These are phyloP conservation scores for Oryza officinalis DNA, from an alignment of 176 grass and related monocot genomes.

Conservation along the genomic window DNA sequence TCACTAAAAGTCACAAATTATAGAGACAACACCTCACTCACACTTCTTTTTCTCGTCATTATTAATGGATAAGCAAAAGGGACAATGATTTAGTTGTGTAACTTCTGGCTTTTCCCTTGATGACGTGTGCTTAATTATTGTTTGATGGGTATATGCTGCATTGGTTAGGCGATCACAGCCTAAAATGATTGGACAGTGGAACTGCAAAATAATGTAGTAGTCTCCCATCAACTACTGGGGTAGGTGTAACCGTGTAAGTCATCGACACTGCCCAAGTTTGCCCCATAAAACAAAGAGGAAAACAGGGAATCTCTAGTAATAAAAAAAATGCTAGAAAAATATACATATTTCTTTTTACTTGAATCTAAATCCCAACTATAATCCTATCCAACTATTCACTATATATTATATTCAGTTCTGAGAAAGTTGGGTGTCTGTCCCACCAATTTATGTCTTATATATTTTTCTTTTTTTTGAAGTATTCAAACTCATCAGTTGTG, in stretches of 20 bases:
- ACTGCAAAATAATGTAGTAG: not conserved
- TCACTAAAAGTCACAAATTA: not conserved
- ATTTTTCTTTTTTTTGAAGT: too few relatives aligned
- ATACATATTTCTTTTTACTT: not conserved
- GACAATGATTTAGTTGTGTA: slow-evolving; percentile 1
- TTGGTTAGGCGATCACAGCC: not conserved
- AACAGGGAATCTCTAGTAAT: not conserved
- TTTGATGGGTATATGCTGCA: not conserved
- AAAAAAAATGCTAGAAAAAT: not conserved
- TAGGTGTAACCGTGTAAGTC: not conserved
- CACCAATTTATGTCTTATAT: too few relatives aligned
- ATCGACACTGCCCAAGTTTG: not conserved
- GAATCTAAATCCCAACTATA: not conserved
- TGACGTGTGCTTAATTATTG: slow-evolving; percentile 22
- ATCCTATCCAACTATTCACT: not conserved
- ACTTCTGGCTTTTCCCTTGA: not conserved
- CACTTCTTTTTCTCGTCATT: slow-evolving; percentile 1
- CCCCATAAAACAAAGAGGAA: not conserved
- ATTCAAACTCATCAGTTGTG: too few relatives aligned
- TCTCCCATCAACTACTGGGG: not conserved
- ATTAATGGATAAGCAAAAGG: slow-evolving; percentile 17
- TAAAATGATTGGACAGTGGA: not conserved
- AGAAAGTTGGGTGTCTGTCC: not conserved
- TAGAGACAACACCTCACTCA: not conserved
- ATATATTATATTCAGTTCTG: not conserved